Percentiles rank a stretch among this genome's conserved stretches.
These are phyloP conservation scores for Paramecium pentaurelia DNA, from an alignment of 73 alveolate species.

Conservation along the genomic window DNA sequence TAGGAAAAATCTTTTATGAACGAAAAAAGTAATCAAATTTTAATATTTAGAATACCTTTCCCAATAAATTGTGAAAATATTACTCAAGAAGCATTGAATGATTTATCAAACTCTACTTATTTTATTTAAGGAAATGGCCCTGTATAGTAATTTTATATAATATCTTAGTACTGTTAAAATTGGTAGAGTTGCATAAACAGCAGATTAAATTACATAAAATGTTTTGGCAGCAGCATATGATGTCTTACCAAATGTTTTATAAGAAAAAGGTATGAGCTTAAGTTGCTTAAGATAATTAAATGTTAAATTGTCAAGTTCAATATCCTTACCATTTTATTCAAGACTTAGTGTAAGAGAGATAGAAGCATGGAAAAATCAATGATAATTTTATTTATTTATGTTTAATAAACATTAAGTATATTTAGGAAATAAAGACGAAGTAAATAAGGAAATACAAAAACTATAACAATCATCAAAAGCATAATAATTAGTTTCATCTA, in stretches of 20 bases:
- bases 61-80: conserved; percentile 46
- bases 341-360: conserved; percentile 8
- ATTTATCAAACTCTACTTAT: conserved; percentile 43
- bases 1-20: conserved; percentile 86
- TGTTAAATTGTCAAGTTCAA: not conserved
- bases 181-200: conserved; percentile 38
- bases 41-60: conserved; percentile 35
- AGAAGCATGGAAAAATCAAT: conserved; percentile 15
- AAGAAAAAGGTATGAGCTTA: conserved; percentile 44
- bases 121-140: conserved; percentile 60
- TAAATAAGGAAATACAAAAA: not conserved
- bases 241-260: not conserved
- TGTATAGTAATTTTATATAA: conserved; percentile 36
- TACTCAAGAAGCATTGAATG: conserved; percentile 17
- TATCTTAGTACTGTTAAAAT: conserved; percentile 6
- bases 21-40: conserved; percentile 71
- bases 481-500: not conserved
- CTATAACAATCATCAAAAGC: not conserved
- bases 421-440: not conserved
- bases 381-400: not conserved
- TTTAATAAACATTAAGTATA: not conserved
- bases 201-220: conserved; percentile 34
- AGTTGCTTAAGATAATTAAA: not conserved
- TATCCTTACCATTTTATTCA: not conserved
- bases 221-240: not conserved